phyloP scores from a whole-genome alignment of 2,329 filamentous ascomycete genomes.

The Colletotrichum sp. region DNA sequence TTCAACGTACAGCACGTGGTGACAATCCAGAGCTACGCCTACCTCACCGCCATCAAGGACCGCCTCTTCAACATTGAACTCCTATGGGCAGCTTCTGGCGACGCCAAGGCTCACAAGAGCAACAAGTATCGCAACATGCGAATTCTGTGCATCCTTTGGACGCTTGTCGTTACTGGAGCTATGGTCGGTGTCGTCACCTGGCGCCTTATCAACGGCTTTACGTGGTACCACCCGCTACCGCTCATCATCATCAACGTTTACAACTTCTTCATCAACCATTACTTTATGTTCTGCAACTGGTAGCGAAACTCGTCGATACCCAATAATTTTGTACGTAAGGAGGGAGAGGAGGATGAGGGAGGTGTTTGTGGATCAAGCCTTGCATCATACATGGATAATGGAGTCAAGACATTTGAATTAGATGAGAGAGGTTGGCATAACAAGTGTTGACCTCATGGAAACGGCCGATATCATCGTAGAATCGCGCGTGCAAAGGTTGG shows the following conservation, averaged over 20 bases:
- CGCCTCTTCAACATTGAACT: slow-evolving; percentile 41
- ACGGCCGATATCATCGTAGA: slow-evolving; percentile 1
- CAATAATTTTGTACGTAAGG: background rate
- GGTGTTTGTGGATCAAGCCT: background rate
- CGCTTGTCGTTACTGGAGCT: slow-evolving; percentile 31
- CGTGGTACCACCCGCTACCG: slow-evolving; percentile 43
- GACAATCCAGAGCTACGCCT: slow-evolving; percentile 45
- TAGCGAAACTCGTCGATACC: background rate
- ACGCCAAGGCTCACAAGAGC: slow-evolving; percentile 42
- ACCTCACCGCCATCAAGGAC: slow-evolving; percentile 46
- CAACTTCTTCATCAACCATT: slow-evolving; percentile 42
- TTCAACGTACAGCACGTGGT: slow-evolving; percentile 46
- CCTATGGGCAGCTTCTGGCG: slow-evolving; percentile 42
- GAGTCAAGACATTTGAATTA: slow-evolving; percentile 1
- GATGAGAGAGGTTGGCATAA: background rate
- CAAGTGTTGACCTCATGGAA: background rate
- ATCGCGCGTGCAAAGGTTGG: background rate
- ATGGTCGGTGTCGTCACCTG: slow-evolving; percentile 38
- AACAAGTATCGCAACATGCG: slow-evolving; percentile 49
- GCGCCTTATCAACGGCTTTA: slow-evolving; percentile 33
- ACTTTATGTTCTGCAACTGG: slow-evolving; percentile 39
- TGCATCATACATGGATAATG: slow-evolving; percentile 9
- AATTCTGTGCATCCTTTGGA: slow-evolving; percentile 41
- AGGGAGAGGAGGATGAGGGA: background rate
- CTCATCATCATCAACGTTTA: slow-evolving; percentile 40